phyloP scores from a whole-genome alignment of 1,139 yeast genomes.

The Blastobotrys malaysiensis region DNA sequence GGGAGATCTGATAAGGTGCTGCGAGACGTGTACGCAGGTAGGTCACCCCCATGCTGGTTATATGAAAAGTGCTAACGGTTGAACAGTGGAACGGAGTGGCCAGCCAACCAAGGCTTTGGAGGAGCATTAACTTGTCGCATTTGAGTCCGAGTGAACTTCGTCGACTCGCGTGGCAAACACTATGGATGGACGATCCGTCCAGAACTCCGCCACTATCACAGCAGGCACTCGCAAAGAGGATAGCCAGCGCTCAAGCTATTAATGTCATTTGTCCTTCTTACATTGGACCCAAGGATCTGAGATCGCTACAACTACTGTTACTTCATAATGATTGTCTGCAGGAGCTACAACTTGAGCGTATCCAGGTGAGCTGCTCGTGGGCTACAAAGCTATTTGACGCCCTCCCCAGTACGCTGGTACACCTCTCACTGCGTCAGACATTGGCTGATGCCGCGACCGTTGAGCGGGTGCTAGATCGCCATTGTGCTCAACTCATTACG shows the following conservation, averaged over 20 bases:
- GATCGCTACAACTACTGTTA: slow-evolving; percentile 5
- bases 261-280: slow-evolving; percentile 8
- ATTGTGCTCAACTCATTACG: slow-evolving; percentile 6
- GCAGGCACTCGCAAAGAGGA: slow-evolving; percentile 1
- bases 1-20: slow-evolving; percentile 16
- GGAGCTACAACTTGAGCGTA: slow-evolving; percentile 8
- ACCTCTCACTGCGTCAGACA: slow-evolving; percentile 15
- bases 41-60: slow-evolving; percentile 9
- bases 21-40: slow-evolving; percentile 8
- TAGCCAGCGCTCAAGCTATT: slow-evolving; percentile 2
- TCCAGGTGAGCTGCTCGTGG: slow-evolving; percentile 10
- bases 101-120: slow-evolving; percentile 14
- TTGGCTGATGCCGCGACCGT: slow-evolving; percentile 9
- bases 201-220: background rate
- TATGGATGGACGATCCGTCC: slow-evolving; percentile 1
- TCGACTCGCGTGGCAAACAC: slow-evolving; percentile 7
- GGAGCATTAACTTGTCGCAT: slow-evolving; percentile 11
- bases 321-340: slow-evolving; percentile 2
- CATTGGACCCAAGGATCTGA: slow-evolving; percentile 8
- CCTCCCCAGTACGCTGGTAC: slow-evolving; percentile 8
- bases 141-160: slow-evolving; percentile 7
- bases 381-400: slow-evolving; percentile 7
- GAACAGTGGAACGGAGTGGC: slow-evolving; percentile 13
- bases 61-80: background rate
- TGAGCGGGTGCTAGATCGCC: slow-evolving; percentile 4